A percentile compares a stretch with the other conserved stretches of the same genome.
These are phyloP conservation scores for Lumnitzera racemosa DNA, from an alignment of 345 rosid genomes.

Conservation along the genomic window DNA sequence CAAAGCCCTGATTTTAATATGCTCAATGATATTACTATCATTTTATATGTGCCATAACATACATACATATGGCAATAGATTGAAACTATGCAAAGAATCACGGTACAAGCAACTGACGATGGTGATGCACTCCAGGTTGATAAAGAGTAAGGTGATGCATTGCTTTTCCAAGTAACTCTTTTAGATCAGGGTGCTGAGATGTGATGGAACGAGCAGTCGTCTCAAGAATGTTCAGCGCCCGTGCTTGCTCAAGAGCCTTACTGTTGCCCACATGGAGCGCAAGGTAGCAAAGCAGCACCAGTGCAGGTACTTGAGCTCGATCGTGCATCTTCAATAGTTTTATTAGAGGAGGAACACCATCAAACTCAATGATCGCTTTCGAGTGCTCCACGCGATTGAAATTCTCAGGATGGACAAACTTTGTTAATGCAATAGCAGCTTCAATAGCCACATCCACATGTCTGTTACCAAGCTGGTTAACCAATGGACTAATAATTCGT, in stretches of 20 bases:
- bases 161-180: slow-evolving; percentile 37
- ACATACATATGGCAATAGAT: too few relatives aligned
- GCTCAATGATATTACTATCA: too few relatives aligned
- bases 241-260: slow-evolving; percentile 49
- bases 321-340: slow-evolving; percentile 26
- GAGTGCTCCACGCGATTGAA: slow-evolving; percentile 46
- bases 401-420: slow-evolving; percentile 47
- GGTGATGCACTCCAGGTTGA: slow-evolving; percentile 36
- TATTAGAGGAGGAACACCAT: slow-evolving; percentile 40
- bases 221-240: slow-evolving; percentile 40
- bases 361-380: slow-evolving; percentile 43
- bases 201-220: slow-evolving; percentile 36
- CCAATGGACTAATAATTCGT: slow-evolving; percentile 37
- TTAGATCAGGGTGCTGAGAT: slow-evolving; percentile 38
- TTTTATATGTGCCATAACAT: too few relatives aligned
- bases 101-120: slow-evolving; percentile 17
- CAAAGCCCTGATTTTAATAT: too few relatives aligned
- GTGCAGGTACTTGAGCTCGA: slow-evolving; percentile 27
- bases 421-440: slow-evolving; percentile 47
- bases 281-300: slow-evolving; percentile 38
- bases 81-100: neutral
- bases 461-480: slow-evolving; percentile 25
- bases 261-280: slow-evolving; percentile 47
- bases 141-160: slow-evolving; percentile 40
- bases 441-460: slow-evolving; percentile 30